A percentile compares a stretch with the other conserved stretches of the same genome.
These are phyloP conservation scores for Paecilomyces formosus DNA, from an alignment of 2,329 filamentous ascomycete species.

Conservation along the genomic window DNA sequence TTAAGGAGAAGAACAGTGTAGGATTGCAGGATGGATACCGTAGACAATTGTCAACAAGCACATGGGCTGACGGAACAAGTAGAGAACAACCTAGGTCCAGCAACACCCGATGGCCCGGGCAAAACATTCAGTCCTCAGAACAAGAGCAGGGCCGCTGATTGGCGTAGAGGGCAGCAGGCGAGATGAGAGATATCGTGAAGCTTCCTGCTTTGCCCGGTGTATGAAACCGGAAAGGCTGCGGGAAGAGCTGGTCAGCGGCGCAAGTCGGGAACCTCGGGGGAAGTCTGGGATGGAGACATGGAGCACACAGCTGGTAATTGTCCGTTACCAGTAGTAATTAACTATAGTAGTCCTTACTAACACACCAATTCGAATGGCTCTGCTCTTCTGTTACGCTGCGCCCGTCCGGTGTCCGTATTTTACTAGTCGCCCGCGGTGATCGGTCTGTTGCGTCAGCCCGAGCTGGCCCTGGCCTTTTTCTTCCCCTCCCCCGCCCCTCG, in stretches of 20 bases:
- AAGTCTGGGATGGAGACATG: constrained; percentile 5
- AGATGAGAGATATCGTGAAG: constrained; percentile 25
- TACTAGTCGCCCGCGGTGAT: constrained; percentile 13
- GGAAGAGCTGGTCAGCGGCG: constrained; percentile 19
- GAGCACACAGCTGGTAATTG: not conserved
- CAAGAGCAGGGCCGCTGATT: constrained; percentile 14
- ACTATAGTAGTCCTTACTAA: not conserved
- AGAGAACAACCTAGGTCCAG: constrained; percentile 15
- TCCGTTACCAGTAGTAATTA: too few relatives aligned
- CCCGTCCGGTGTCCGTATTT: constrained; percentile 20
- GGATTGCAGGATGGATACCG: too few relatives aligned
- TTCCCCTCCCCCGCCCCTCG: constrained; percentile 19
- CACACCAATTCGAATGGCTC: not conserved
- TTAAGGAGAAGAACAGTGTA: not conserved
- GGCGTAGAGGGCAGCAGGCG: constrained; percentile 21
- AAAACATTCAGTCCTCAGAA: constrained; percentile 23
- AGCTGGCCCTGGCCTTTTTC: constrained; percentile 25
- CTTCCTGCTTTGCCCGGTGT: constrained; percentile 37
- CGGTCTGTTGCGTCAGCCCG: constrained; percentile 22
- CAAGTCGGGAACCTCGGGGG: constrained; percentile 17
- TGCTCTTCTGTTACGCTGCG: constrained; percentile 6
- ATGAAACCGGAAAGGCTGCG: constrained; percentile 32
- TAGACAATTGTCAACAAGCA: not conserved
- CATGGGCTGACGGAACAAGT: not conserved
- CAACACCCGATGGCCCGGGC: constrained; percentile 9